Conservation (phyloP, 495 filamentous ascomycete genomes). For the Penicillium soppii region DNA sequence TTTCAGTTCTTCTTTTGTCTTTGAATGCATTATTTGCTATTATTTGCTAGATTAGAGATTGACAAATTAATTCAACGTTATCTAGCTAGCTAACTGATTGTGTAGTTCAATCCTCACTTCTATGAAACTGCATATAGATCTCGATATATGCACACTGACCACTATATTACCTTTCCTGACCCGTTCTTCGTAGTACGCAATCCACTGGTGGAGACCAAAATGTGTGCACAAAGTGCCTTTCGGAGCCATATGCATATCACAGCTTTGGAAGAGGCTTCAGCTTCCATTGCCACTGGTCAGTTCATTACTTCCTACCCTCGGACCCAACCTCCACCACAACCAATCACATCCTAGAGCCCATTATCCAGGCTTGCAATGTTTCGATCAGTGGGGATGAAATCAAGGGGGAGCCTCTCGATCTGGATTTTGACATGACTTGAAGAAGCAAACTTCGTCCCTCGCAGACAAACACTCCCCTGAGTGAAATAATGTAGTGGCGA, state of each 20-base stretch:
- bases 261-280: neutral
- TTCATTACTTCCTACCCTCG: neutral
- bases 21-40: too few species aligned
- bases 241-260: conserved; percentile 4
- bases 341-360: neutral
- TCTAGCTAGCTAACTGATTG: too few species aligned
- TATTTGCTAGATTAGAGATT: too few species aligned
- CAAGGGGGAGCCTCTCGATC: neutral
- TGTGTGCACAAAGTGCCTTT: conserved; percentile 1
- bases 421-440: neutral
- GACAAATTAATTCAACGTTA: too few species aligned
- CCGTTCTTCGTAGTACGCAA: neutral
- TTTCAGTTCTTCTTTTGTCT: neutral
- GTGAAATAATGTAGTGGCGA: neutral
- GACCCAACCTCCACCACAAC: neutral
- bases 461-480: neutral
- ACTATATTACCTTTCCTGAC: neutral
- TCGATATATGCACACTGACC: neutral
- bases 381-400: neutral
- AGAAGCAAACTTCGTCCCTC: neutral
- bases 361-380: neutral
- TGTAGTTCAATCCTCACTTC: too few species aligned
- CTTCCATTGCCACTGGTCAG: conserved; percentile 9
- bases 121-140: too few species aligned
- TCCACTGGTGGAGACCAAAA: neutral